Evolutionary conservation across 2,329 filamentous ascomycete genomes (phyloP), one percentile per base, ranked within the genome.

Genomic region (Penicillium sp.): DNA sequence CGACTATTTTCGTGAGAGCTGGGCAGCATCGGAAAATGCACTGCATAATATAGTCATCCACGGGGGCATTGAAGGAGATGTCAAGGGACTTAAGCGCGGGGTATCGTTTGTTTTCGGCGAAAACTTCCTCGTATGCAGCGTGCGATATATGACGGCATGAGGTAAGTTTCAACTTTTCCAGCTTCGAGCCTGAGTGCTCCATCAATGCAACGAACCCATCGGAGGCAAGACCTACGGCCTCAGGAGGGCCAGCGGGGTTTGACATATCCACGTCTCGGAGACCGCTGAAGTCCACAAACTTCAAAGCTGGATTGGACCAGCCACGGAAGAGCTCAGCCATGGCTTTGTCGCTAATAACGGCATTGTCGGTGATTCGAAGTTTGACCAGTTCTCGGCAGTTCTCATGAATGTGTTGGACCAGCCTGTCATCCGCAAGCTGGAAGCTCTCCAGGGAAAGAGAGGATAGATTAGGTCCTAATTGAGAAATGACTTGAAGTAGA

Each of bases 91-190:
- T 78, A 33, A 98, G 80, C 11, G 85, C 79, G 0, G 88, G 86
- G 64, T 96, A 97, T 23, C 63, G 69, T 45, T 82, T 84, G 25
- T 80, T 81, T 9, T 77, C 74, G 53, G 82, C 79, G 67, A 98
- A 97, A 0, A 89, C 88, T 10, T 88, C 82, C 60, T 91, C 86
- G 58, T 96, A 92, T 0, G 90, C 86, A 16, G 83, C 77, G 33
- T 83, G 80, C 1, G 85, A 83, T 61, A 98, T 93, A 71, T 96
- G 89, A 3, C 93, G 88, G 69, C 92, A 96, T 0, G 89, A 90
- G 14, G 91, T 85, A n/a, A 97, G 80, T 68, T 96, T 90, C 33
- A 98, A 79, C 42, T 83, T 78, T 58, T 82, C 81, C 2, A 98
- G 75, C 11, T 76, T 80, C 1, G 76, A 70, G 4, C 91, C 90